phyloP scores from a whole-genome alignment of 2,329 filamentous ascomycete genomes.

The Lecanoromycetidae sp. region DNA sequence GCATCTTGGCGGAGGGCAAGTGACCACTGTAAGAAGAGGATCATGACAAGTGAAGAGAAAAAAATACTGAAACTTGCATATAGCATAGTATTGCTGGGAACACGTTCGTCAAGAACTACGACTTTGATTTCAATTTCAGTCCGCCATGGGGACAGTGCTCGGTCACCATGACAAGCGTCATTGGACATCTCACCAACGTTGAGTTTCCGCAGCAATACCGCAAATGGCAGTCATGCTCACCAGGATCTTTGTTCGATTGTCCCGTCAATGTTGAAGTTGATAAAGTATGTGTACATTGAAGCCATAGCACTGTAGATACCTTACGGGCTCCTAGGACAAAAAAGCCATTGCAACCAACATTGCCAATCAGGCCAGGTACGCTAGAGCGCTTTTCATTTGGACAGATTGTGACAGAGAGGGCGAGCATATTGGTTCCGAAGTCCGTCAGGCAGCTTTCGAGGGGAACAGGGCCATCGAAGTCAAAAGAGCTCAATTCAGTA shows the following conservation, averaged over 20 bases:
- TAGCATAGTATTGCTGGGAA: slow-evolving; percentile 57
- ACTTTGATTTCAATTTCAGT: slow-evolving; percentile 80
- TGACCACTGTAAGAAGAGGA: slow-evolving; percentile 11
- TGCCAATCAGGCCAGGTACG: slow-evolving; percentile 58
- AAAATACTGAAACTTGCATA: slow-evolving; percentile 6
- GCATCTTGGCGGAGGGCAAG: slow-evolving; percentile 67
- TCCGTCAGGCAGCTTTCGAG: slow-evolving; percentile 65
- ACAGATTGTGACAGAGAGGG: slow-evolving; percentile 97
- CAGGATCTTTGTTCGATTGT: slow-evolving; percentile 68
- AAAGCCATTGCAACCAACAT: slow-evolving; percentile 76
- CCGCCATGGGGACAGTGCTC: slow-evolving; percentile 65
- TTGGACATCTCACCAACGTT: slow-evolving; percentile 71
- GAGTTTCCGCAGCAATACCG: slow-evolving; percentile 66
- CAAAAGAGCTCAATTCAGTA: slow-evolving; percentile 84
- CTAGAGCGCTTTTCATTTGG: slow-evolving; percentile 83
- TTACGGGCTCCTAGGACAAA: slow-evolving; percentile 50
- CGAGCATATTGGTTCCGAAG: slow-evolving; percentile 88
- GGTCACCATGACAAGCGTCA: slow-evolving; percentile 88
- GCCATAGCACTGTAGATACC: background rate
- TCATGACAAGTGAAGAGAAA: too few relatives aligned
- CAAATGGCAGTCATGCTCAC: slow-evolving; percentile 70
- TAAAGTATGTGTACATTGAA: slow-evolving; percentile 42
- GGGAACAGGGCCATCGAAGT: slow-evolving; percentile 64
- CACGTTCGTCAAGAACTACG: slow-evolving; percentile 85
- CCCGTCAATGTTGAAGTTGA: slow-evolving; percentile 58